Evolutionary conservation across 2,329 filamentous ascomycete species (phyloP).

Genomic region (Aspergillus pseudonomiae): DNA sequence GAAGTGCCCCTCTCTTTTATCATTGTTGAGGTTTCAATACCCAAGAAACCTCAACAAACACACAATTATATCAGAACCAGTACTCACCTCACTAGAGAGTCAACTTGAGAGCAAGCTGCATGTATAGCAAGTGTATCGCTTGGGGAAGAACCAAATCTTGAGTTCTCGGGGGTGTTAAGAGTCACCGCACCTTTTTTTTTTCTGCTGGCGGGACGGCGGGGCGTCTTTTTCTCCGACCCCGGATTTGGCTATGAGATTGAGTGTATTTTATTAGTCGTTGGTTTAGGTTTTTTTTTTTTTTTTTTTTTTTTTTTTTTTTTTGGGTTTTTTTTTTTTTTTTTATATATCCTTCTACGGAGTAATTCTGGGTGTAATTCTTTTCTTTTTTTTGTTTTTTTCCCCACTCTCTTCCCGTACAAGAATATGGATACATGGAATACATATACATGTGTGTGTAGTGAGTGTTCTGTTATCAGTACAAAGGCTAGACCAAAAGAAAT

Average conservation of each 20-base stretch:
- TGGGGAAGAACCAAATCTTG: constrained; percentile 2
- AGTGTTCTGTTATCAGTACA: neutral
- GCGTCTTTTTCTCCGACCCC: constrained; percentile 23
- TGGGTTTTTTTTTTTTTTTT: neutral
- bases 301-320: too few relatives aligned
- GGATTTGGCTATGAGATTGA: constrained; percentile 19
- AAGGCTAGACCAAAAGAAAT: neutral
- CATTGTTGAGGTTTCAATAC: neutral
- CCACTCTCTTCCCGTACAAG: neutral
- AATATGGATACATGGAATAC: neutral
- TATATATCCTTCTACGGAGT: neutral
- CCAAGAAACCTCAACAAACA: neutral
- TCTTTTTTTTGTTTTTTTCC: neutral
- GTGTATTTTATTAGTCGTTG: neutral
- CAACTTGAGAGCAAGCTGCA: constrained; percentile 19
- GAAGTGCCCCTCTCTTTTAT: constrained; percentile 13
- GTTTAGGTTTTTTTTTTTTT: too few relatives aligned
- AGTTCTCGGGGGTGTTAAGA: neutral
- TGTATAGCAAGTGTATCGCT: neutral
- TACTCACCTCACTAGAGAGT: constrained; percentile 24
- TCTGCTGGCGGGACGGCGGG: constrained; percentile 21
- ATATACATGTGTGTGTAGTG: neutral
- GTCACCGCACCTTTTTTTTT: constrained; percentile 10
- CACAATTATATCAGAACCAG: neutral
- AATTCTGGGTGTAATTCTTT: neutral